Base-by-base conservation (phyloP, 2,329 filamentous ascomycete genomes). In the Colletotrichum somersetense region DNA sequence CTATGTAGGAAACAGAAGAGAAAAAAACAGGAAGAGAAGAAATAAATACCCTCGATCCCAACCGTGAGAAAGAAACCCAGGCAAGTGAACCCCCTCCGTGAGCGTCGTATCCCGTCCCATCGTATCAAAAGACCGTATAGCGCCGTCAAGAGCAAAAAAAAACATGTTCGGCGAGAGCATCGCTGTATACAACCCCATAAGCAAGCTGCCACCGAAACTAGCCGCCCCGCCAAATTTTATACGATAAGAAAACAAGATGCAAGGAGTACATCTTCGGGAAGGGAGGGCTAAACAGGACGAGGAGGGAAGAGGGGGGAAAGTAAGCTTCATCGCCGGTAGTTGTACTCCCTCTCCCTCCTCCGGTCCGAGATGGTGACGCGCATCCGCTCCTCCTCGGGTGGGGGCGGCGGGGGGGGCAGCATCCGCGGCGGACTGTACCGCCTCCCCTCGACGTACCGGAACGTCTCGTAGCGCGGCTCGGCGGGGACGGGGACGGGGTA, bases 401-500 rank as follows among this genome's bases (percentile, higher is more conserved):
- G 73, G 12, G 77, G 75, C 53, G 80, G 79, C 73, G 83, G 75
- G 57, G 79, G 74, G 55, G 79, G 76, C 30, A 77, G 74, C 30
- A 74, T 66, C 20, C 77, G 73, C n/a, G 79, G 78, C 1, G 78
- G 78, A 44, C 82, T 81, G 62, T 78, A 79, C 30, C 83, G 79
- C 62, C 84, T 80, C 0, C 84, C 85, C 70, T 89, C 86, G 61
- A 89, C 82, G 75, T 89, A 88, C 8, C 87, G 85, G 75, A 82
- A 89, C 40, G 85, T 86, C 48, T 87, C 86, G 73, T 84, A 84
- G 72, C 78, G 76, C 46, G 81, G 81, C 75, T 81, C 82, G 38
- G 67, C 68, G 33, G 66, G 70, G 23, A 78, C 78, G 0, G 81
- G 83, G 7, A 85, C 81, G 23, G 83, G 84, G 2, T 85, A 81